Evolutionary conservation across 352 stramenopile species (phyloP).

Genomic region (Pythium dissotocum): DNA sequence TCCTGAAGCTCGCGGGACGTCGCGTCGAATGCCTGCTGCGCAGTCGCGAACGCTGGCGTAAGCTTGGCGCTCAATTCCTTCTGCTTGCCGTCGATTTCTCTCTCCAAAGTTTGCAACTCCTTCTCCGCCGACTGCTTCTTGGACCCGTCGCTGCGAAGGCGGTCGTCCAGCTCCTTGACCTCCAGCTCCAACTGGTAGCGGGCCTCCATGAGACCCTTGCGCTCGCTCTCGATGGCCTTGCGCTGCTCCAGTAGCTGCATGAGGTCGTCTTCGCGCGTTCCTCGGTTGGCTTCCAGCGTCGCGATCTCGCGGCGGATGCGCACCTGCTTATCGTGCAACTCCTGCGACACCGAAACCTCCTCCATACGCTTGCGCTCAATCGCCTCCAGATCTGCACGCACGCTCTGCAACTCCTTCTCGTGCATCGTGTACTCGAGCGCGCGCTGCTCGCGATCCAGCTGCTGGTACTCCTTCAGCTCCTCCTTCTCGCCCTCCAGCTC

Average conservation of each 20-base stretch:
- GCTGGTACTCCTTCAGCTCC: conserved; percentile 94
- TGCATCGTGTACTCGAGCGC: conserved; percentile 98
- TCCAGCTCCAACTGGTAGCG: conserved; percentile 84
- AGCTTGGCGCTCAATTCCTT: conserved; percentile 52
- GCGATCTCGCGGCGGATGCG: conserved; percentile 52
- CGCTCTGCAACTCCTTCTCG: conserved; percentile 82
- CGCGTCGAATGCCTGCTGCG: conserved; percentile 77
- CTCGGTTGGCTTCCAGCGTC: conserved; percentile 46
- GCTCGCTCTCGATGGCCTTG: conserved; percentile 64
- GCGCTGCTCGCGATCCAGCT: conserved; percentile 93
- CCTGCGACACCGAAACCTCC: conserved; percentile 46
- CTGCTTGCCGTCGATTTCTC: conserved; percentile 54
- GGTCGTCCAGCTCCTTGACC: conserved; percentile 70
- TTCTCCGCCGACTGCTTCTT: conserved; percentile 51
- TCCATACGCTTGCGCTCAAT: conserved; percentile 69
- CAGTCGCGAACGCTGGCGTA: conserved; percentile 50
- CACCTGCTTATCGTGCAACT: conserved; percentile 74
- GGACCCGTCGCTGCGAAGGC: conserved; percentile 44
- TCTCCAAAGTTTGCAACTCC: conserved; percentile 53
- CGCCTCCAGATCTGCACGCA: conserved; percentile 57
- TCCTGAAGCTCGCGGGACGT: conserved; percentile 72
- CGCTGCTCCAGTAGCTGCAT: conserved; percentile 48
- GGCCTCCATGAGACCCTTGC: conserved; percentile 74
- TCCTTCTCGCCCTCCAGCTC: conserved; percentile 99
- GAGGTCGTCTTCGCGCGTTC: conserved; percentile 52